Conservation (phyloP, 805 yeast genomes). For the Monosporozyma siamensis region DNA sequence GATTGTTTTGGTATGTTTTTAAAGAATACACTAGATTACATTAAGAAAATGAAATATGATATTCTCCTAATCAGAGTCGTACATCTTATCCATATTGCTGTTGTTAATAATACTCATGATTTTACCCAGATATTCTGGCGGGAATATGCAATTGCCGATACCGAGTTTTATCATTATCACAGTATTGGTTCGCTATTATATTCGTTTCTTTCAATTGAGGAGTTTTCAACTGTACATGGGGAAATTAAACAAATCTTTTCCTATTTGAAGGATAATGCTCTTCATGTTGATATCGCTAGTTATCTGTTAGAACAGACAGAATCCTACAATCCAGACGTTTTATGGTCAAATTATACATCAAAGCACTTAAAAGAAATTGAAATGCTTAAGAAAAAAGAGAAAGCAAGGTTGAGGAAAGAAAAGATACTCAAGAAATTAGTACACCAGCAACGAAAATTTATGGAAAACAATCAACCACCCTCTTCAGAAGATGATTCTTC, state of each 20-base stretch:
- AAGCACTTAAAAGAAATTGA: constrained; percentile 31
- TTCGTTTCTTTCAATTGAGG: constrained; percentile 35
- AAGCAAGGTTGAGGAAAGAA: constrained; percentile 61
- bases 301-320: constrained; percentile 32
- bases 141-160: constrained; percentile 29
- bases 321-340: constrained; percentile 24
- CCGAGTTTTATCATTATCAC: constrained; percentile 32
- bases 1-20: constrained; percentile 45
- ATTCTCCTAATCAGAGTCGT: constrained; percentile 48
- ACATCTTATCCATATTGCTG: constrained; percentile 61
- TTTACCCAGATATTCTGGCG: constrained; percentile 32
- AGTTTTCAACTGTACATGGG: constrained; percentile 37
- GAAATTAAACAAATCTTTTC: constrained; percentile 50
- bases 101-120: constrained; percentile 34
- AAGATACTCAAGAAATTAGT: constrained; percentile 71
- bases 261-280: constrained; percentile 19
- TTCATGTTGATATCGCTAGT: constrained; percentile 26
- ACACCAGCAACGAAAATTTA: constrained; percentile 69
- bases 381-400: constrained; percentile 49
- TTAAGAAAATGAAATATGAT: constrained; percentile 39
- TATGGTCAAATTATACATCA: constrained; percentile 22
- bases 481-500: constrained; percentile 12
- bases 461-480: constrained; percentile 39
- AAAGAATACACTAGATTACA: constrained; percentile 38
- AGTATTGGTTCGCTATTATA: constrained; percentile 35